A percentile compares a stretch with the other conserved stretches of the same genome.
Evolutionary conservation across 257 asterid species (phyloP).

Genomic region (Salvia splendens): DNA sequence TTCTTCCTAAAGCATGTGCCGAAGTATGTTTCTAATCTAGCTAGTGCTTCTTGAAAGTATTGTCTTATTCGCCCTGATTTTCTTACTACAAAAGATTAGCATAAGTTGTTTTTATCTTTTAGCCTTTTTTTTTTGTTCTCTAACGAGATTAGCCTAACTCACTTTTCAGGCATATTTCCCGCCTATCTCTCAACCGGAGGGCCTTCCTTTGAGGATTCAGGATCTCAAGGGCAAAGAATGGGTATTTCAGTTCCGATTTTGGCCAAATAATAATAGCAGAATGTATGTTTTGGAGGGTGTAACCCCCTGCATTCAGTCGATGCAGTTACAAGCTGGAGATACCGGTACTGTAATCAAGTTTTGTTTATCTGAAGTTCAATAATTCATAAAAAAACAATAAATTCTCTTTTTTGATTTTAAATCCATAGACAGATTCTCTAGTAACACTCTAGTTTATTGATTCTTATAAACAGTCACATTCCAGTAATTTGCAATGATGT

Average conservation of each 20-base stretch:
- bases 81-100: background rate
- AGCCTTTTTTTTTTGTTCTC: background rate
- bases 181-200: constrained; percentile 94
- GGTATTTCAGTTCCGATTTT: constrained; percentile 93
- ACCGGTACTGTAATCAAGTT: constrained; percentile 55
- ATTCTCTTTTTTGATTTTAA: background rate
- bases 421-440: too few relatives aligned
- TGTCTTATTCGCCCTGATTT: background rate
- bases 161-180: constrained; percentile 88
- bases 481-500: background rate
- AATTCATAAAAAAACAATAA: background rate
- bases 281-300: constrained; percentile 98
- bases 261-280: constrained; percentile 98
- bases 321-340: constrained; percentile 98
- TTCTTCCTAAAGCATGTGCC: constrained; percentile 99
- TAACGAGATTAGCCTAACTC: constrained; percentile 23
- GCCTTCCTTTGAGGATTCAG: constrained; percentile 97
- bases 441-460: background rate
- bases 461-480: background rate
- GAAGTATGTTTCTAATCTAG: constrained; percentile 60
- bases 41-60: constrained; percentile 16
- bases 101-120: background rate
- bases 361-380: constrained; percentile 18
- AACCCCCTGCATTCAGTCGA: constrained; percentile 95
- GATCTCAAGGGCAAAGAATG: constrained; percentile 97